Evolutionary conservation across 2,329 filamentous ascomycete genomes (phyloP), one percentile per base, ranked within the genome.

Genomic region (Huntiella savannae): DNA sequence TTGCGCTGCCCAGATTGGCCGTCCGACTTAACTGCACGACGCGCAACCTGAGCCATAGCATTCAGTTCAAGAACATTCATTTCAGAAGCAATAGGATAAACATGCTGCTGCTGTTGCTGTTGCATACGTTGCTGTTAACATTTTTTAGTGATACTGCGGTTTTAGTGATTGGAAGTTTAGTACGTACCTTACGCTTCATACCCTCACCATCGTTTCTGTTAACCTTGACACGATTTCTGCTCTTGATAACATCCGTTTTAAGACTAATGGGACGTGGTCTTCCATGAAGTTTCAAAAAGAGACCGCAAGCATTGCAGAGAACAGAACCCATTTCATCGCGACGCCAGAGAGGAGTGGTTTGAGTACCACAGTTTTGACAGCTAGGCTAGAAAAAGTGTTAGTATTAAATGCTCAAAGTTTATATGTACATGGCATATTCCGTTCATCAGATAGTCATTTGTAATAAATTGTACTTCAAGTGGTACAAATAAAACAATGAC

Each of bases 221-320:
- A 22, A 86, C 91, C 70, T 96, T 96, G 55, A 96, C 88, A 53
- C 91, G 79, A 65, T 98, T 98, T 57, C 91, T 85, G 68, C 87
- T 95, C 70, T 98, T 98, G 68, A 98, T 98, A 54, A 96, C 88
- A 68, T 98, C 91, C 42, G 91, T 96, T 71, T 98, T 98, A 56
- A 98, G 73, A 55, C 84, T 93, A 61, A 94, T 95, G 54, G 91
- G 91, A 48, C 91, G 79, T 50, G 91, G 77, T 19, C 87, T 82
- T 53, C 87, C 87, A 61, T 98, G 91, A 54, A 98, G 73, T 71
- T 98, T 98, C 57, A 96, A 73, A 63, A 96, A 98, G 48, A 98
- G 73, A 50, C 91, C 91, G 64, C 91, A 98, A 57, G 91, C 91
- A 66, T 98, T 98, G 77, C 91, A 98, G 45, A 98, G 80, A 34